Conservation (phyloP, 495 filamentous ascomycete genomes). For the Penicillium waksmanii region DNA sequence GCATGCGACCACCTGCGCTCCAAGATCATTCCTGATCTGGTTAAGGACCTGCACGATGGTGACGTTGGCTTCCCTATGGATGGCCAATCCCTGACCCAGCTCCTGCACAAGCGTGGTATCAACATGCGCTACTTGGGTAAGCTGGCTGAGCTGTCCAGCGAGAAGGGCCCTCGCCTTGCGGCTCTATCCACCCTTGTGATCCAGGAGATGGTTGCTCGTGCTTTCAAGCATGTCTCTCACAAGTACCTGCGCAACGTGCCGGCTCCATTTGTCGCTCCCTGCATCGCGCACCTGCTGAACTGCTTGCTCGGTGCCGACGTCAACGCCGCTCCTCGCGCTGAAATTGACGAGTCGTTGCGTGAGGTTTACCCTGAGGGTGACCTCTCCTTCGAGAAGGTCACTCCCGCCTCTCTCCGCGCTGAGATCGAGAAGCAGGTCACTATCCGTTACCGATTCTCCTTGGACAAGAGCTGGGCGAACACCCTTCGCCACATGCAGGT, state of each 20-base stretch:
- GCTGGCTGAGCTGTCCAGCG: slow-evolving; percentile 68
- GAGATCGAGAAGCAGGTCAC: slow-evolving; percentile 74
- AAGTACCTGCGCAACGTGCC: slow-evolving; percentile 81
- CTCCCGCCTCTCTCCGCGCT: slow-evolving; percentile 67
- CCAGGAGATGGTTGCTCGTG: slow-evolving; percentile 92
- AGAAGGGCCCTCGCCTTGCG: slow-evolving; percentile 69
- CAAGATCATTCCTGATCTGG: slow-evolving; percentile 71
- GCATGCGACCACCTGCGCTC: slow-evolving; percentile 78
- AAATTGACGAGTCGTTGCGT: slow-evolving; percentile 74
- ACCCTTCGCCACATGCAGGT: slow-evolving; percentile 76
- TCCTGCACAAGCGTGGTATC: slow-evolving; percentile 96
- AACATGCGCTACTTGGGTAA: slow-evolving; percentile 95
- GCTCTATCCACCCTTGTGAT: slow-evolving; percentile 75
- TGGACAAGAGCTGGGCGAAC: slow-evolving; percentile 67
- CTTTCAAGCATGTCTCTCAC: slow-evolving; percentile 90
- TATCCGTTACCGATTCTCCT: slow-evolving; percentile 74
- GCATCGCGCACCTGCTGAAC: slow-evolving; percentile 88
- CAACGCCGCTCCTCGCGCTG: slow-evolving; percentile 74
- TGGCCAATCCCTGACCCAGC: slow-evolving; percentile 81
- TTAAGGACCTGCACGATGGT: slow-evolving; percentile 85
- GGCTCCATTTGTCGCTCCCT: slow-evolving; percentile 71
- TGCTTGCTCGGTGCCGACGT: slow-evolving; percentile 81
- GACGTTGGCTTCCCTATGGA: slow-evolving; percentile 99
- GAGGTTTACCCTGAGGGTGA: slow-evolving; percentile 82
- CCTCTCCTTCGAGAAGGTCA: slow-evolving; percentile 75